These are phyloP conservation scores for Aspergillus piperis DNA, from an alignment of 2,329 filamentous ascomycete species.

Conservation along the genomic window DNA sequence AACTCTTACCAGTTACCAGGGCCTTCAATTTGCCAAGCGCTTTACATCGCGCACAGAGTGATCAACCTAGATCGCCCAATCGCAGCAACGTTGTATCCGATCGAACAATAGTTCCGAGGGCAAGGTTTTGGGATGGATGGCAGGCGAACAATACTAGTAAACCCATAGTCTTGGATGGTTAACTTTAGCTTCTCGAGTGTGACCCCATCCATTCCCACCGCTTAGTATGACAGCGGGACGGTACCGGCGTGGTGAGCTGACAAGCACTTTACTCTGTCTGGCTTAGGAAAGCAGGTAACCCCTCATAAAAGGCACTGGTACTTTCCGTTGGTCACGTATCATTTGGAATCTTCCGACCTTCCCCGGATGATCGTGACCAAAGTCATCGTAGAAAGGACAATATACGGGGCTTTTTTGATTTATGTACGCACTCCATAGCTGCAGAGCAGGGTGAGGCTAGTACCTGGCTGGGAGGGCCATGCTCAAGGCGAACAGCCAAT, in stretches of 20 bases:
- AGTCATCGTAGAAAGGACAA: neutral
- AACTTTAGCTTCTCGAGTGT: constrained; percentile 1
- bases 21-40: neutral
- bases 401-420: neutral
- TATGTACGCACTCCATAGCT: neutral
- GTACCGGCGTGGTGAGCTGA: neutral
- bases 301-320: neutral
- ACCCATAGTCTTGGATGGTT: constrained; percentile 3
- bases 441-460: constrained; percentile 4
- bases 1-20: neutral
- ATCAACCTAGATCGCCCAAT: constrained; percentile 17
- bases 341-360: constrained; percentile 9
- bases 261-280: neutral
- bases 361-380: constrained; percentile 6
- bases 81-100: neutral
- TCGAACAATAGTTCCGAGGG: constrained; percentile 1
- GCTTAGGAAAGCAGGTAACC: neutral
- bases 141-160: neutral
- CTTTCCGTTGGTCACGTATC: neutral
- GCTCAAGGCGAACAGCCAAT: neutral
- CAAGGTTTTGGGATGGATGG: neutral
- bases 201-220: neutral
- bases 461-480: neutral
- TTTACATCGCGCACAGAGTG: constrained; percentile 1
- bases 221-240: constrained; percentile 9